These are phyloP conservation scores for Naganishia albida DNA, from an alignment of 1,284 basidiomycete genomes.

Conservation along the genomic window DNA sequence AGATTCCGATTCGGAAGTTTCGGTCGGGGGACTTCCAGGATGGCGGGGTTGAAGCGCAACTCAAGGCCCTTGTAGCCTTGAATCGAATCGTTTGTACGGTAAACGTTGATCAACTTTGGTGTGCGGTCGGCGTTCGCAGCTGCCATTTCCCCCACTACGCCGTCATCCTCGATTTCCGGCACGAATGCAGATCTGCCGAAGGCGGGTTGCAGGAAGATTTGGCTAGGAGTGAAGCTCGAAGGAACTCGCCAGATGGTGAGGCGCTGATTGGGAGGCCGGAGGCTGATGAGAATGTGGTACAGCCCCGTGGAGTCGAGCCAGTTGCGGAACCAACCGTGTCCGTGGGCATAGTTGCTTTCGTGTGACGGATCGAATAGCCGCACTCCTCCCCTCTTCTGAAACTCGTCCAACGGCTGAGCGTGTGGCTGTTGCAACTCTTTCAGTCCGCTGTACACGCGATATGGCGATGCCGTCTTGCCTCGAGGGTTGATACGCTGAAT, in stretches of 20 bases:
- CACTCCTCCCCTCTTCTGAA: constrained; percentile 20
- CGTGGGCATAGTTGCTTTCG: constrained; percentile 22
- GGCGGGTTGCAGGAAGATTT: constrained; percentile 26
- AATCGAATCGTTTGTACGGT: constrained; percentile 18
- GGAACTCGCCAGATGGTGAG: constrained; percentile 27
- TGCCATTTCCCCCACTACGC: neutral
- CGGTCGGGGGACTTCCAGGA: constrained; percentile 21
- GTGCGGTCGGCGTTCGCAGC: neutral
- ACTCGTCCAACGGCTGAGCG: constrained; percentile 9
- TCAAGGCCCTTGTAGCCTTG: constrained; percentile 25
- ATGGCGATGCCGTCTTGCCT: neutral
- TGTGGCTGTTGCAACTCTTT: constrained; percentile 1
- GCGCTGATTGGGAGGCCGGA: constrained; percentile 20
- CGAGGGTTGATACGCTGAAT: constrained; percentile 13
- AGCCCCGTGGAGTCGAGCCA: constrained; percentile 18
- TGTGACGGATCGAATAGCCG: constrained; percentile 20
- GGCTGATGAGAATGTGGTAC: constrained; percentile 16
- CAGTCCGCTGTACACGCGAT: constrained; percentile 17
- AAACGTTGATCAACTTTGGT: constrained; percentile 6
- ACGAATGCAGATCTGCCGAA: constrained; percentile 25
- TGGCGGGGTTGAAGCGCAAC: constrained; percentile 26
- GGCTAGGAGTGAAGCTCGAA: constrained; percentile 26
- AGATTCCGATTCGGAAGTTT: constrained; percentile 24
- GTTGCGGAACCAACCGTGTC: constrained; percentile 12
- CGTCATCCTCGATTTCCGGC: constrained; percentile 17